Evolutionary conservation across 2,329 filamentous ascomycete genomes (phyloP).

Genomic region (Ciborinia camelliae): DNA sequence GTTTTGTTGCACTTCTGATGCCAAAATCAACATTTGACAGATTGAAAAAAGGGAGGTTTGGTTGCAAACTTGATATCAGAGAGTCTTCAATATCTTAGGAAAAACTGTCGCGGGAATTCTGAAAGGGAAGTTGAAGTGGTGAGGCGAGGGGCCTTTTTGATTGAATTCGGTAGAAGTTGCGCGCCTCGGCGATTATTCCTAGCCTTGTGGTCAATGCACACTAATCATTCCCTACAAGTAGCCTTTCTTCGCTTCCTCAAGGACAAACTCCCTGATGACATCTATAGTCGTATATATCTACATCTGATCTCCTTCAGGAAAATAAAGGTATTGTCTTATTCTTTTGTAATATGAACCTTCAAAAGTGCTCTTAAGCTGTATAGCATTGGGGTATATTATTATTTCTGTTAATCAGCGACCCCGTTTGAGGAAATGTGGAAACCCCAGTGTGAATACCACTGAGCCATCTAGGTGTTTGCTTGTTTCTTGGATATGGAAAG

Average conservation of each 20-base stretch:
- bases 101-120: no score
- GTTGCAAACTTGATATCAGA: neutral
- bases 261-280: no score
- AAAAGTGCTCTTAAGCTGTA: no score
- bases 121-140: neutral
- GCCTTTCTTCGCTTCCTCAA: neutral
- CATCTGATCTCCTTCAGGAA: no score
- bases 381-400: no score
- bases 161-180: neutral
- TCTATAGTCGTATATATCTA: no score
- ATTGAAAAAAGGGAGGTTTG: neutral
- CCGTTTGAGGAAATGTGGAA: no score
- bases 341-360: no score
- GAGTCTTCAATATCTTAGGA: neutral
- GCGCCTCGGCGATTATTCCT: neutral
- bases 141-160: neutral
- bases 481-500: no score
- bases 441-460: no score
- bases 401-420: no score
- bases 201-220: conserved; percentile 7
- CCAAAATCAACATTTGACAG: neutral
- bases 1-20: neutral
- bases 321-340: neutral
- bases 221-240: neutral
- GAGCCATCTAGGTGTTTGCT: no score